Conservation (phyloP, 192 early-diverging fungal species). For the Linnemannia schmuckeri region DNA sequence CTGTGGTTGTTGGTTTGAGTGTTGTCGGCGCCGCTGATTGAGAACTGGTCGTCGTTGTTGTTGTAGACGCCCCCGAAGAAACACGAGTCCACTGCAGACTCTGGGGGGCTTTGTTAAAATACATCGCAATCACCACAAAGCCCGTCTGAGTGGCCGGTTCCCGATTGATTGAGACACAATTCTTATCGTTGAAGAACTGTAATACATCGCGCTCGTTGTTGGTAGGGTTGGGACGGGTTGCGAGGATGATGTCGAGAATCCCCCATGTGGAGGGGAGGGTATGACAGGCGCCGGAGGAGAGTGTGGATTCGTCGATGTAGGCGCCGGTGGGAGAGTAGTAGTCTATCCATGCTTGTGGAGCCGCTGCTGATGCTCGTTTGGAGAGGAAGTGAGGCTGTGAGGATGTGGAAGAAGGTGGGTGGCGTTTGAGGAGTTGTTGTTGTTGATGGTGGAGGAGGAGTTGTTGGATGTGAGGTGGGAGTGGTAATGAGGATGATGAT, state of each 20-base stretch:
- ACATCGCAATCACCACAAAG: background rate
- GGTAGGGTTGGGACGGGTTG: background rate
- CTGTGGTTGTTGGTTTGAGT: background rate
- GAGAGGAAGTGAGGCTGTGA: background rate
- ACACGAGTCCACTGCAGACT: conserved; percentile 12
- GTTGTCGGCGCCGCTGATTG: background rate
- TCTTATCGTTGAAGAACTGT: background rate
- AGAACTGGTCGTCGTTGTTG: background rate
- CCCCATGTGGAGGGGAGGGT: conserved; percentile 7
- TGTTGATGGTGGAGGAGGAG: background rate
- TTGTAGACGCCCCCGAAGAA: background rate
- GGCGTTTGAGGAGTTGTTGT: background rate
- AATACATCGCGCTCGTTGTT: background rate
- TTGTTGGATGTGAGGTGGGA: background rate
- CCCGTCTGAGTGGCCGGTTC: conserved; percentile 10
- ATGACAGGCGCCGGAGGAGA: conserved; percentile 4
- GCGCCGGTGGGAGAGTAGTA: background rate
- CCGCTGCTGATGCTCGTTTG: background rate
- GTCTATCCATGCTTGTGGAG: conserved; percentile 26
- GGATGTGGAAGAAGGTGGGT: background rate
- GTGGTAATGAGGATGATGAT: background rate
- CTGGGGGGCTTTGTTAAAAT: conserved; percentile 9
- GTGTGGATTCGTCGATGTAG: conserved; percentile 9
- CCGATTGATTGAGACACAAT: background rate
- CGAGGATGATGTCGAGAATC: conserved; percentile 20